These are phyloP conservation scores for Saccharomycopsis sp. DNA, from an alignment of 805 yeast genomes.

Conservation along the genomic window DNA sequence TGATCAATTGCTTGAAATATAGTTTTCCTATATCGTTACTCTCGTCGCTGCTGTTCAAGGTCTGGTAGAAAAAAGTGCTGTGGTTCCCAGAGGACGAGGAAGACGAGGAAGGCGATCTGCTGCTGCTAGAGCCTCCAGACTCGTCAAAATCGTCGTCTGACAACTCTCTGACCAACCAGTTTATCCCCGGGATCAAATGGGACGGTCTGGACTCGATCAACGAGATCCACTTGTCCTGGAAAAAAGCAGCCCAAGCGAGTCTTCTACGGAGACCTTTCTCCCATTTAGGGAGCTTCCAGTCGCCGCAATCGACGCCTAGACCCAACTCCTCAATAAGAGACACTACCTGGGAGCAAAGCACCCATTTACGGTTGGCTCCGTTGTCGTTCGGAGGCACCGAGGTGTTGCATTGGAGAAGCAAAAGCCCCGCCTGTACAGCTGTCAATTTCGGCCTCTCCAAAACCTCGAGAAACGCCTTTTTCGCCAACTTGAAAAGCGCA, in stretches of 20 bases:
- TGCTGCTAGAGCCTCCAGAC: conserved; percentile 21
- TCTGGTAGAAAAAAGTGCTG: too few species aligned
- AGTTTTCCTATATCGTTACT: conserved; percentile 67
- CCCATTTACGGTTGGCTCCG: conserved; percentile 54
- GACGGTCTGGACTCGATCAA: conserved; percentile 79
- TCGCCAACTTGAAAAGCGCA: conserved; percentile 61
- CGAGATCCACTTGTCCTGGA: conserved; percentile 88
- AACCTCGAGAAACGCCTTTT: conserved; percentile 59
- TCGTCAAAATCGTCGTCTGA: conserved; percentile 74
- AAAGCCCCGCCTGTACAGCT: conserved; percentile 83
- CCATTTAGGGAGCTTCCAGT: conserved; percentile 94
- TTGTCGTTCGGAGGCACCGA: conserved; percentile 36
- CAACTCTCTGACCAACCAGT: conserved; percentile 74
- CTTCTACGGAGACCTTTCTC: conserved; percentile 84
- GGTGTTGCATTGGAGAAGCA: conserved; percentile 55
- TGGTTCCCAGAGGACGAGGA: conserved; percentile 3
- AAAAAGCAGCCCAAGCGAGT: conserved; percentile 91
- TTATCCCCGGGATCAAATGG: conserved; percentile 59
- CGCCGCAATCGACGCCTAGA: conserved; percentile 79
- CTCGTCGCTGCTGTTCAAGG: conserved; percentile 28
- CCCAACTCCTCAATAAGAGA: conserved; percentile 88
- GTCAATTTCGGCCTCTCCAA: conserved; percentile 83
- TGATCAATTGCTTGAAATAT: conserved; percentile 60
- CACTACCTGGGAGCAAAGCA: conserved; percentile 77
- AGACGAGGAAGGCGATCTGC: conserved; percentile 3